Evolutionary conservation across 1,284 basidiomycete species (phyloP).

Genomic region (Ustilago crameri): DNA sequence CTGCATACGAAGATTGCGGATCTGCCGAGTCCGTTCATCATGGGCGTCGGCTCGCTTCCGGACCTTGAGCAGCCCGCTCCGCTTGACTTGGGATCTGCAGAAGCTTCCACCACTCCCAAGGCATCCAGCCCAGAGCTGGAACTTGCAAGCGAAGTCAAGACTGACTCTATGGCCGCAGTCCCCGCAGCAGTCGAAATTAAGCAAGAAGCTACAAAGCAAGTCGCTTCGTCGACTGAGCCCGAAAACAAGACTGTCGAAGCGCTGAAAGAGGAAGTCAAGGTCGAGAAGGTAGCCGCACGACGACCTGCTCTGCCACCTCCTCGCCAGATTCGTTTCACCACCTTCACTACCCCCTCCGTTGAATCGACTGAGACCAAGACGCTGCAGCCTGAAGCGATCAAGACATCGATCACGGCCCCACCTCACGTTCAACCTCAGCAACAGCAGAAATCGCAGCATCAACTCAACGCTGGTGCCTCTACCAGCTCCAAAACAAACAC

Average conservation of each 20-base stretch:
- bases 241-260: conserved; percentile 3
- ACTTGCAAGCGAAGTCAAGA: background rate
- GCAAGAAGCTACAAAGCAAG: conserved; percentile 3
- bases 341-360: conserved; percentile 34
- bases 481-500: conserved; percentile 15
- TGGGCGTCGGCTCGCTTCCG: conserved; percentile 33
- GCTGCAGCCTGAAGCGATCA: conserved; percentile 18
- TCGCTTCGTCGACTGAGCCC: background rate
- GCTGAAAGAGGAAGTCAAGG: conserved; percentile 14
- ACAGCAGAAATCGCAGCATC: conserved; percentile 37
- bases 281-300: conserved; percentile 23
- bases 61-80: conserved; percentile 47
- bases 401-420: conserved; percentile 1
- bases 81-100: conserved; percentile 34
- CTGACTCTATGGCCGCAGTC: background rate
- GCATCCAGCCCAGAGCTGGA: conserved; percentile 13
- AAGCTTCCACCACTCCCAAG: conserved; percentile 36
- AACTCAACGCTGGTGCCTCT: conserved; percentile 10
- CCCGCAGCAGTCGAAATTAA: background rate
- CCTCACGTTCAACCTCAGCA: conserved; percentile 12
- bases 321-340: conserved; percentile 48
- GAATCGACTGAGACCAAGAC: conserved; percentile 17
- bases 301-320: conserved; percentile 45
- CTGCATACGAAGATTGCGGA: conserved; percentile 31
- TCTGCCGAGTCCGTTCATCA: conserved; percentile 42